Conservation (phyloP, 495 filamentous ascomycete species). For the Patellaria atrata region DNA sequence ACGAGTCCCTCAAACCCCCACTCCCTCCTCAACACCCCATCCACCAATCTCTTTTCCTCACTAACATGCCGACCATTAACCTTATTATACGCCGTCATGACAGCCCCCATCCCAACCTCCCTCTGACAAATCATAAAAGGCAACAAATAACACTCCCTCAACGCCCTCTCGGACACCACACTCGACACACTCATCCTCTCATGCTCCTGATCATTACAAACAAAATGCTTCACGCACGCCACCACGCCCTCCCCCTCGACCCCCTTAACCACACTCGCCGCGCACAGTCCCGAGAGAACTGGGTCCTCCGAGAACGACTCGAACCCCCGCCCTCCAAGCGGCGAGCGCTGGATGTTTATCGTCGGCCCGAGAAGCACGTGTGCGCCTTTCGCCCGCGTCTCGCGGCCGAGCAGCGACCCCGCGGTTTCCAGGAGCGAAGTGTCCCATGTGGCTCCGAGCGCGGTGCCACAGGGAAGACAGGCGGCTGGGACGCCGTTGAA, state of each 20-base stretch:
- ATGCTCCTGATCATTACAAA: slow-evolving; percentile 70
- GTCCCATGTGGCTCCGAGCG: slow-evolving; percentile 60
- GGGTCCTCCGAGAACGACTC: slow-evolving; percentile 74
- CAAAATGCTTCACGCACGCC: slow-evolving; percentile 67
- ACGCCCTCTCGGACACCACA: slow-evolving; percentile 50
- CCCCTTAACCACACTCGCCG: slow-evolving; percentile 51
- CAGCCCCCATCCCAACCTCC: slow-evolving; percentile 11
- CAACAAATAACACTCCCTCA: slow-evolving; percentile 25
- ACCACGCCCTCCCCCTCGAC: slow-evolving; percentile 57
- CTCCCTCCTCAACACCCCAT: slow-evolving; percentile 11
- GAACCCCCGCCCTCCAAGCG: slow-evolving; percentile 64
- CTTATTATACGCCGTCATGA: slow-evolving; percentile 17
- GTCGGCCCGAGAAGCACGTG: slow-evolving; percentile 63
- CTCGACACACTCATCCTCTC: slow-evolving; percentile 52
- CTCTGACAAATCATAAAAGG: slow-evolving; percentile 13
- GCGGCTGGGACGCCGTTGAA: slow-evolving; percentile 14
- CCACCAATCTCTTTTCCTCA: slow-evolving; percentile 8
- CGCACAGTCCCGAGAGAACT: slow-evolving; percentile 50
- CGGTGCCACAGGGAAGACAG: slow-evolving; percentile 31
- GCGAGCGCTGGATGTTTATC: slow-evolving; percentile 63
- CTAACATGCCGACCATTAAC: slow-evolving; percentile 14
- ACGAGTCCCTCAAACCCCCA: slow-evolving; percentile 14
- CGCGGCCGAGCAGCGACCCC: slow-evolving; percentile 50
- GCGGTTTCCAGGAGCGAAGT: slow-evolving; percentile 42
- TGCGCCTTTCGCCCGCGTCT: slow-evolving; percentile 54